Evolutionary conservation across 2,329 filamentous ascomycete species (phyloP).

Genomic region (Fusarium sp.): DNA sequence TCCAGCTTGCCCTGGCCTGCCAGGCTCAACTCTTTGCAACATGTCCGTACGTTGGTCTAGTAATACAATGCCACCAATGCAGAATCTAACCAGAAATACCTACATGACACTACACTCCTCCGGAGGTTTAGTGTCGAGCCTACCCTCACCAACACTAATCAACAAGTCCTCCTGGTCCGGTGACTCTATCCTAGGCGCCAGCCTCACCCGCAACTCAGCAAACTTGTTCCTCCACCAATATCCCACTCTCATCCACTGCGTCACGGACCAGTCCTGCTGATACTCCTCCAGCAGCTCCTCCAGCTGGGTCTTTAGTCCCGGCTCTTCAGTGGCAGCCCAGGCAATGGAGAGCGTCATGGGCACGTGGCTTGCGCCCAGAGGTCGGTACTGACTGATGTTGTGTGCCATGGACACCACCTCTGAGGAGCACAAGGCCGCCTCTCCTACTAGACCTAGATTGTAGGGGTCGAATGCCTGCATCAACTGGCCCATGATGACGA

Average conservation of each 20-base stretch:
- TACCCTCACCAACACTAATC: neutral
- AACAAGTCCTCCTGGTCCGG: slow-evolving; percentile 3
- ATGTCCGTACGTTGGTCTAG: no score
- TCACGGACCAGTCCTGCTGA: slow-evolving; percentile 29
- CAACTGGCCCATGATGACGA: slow-evolving; percentile 22
- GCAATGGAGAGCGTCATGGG: slow-evolving; percentile 25
- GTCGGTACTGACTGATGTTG: slow-evolving; percentile 18
- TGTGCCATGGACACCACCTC: slow-evolving; percentile 24
- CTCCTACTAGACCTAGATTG: slow-evolving; percentile 17
- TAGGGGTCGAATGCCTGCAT: slow-evolving; percentile 35
- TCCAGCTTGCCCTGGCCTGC: no score
- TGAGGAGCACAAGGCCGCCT: slow-evolving; percentile 24
- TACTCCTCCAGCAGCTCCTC: slow-evolving; percentile 24
- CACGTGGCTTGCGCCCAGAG: slow-evolving; percentile 28
- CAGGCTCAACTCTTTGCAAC: no score
- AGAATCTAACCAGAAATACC: neutral
- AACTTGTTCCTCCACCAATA: slow-evolving; percentile 33
- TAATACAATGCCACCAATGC: no score
- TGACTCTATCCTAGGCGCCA: slow-evolving; percentile 10
- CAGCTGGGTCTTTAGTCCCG: slow-evolving; percentile 18
- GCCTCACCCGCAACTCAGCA: slow-evolving; percentile 11
- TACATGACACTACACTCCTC: slow-evolving; percentile 34
- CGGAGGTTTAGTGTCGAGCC: neutral
- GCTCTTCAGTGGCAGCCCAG: slow-evolving; percentile 32
- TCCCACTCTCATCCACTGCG: slow-evolving; percentile 24